phyloP scores from a whole-genome alignment of 1,284 basidiomycete genomes.

The Phylloporus sp. region DNA sequence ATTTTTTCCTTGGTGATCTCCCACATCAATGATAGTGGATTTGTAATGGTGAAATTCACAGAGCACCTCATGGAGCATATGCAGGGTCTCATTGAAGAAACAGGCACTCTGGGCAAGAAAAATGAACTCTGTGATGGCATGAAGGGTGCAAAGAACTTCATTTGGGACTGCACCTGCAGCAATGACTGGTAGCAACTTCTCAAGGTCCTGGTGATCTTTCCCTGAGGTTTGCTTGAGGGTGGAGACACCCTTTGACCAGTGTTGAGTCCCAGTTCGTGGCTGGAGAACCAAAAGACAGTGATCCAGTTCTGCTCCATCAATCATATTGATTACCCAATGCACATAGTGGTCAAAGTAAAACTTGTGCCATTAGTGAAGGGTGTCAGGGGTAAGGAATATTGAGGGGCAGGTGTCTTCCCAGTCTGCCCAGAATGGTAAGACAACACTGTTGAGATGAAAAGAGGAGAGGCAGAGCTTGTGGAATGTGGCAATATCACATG shows the following conservation, averaged over 20 bases:
- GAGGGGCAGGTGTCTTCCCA: slow-evolving; percentile 18
- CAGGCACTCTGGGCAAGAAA: slow-evolving; percentile 9
- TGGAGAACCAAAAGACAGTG: slow-evolving; percentile 3
- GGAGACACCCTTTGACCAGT: neutral
- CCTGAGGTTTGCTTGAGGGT: neutral
- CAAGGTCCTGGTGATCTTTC: neutral
- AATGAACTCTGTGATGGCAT: slow-evolving; percentile 20
- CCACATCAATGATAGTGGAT: slow-evolving; percentile 1
- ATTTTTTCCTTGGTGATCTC: slow-evolving; percentile 15
- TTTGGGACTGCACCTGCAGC: neutral
- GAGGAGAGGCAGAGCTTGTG: slow-evolving; percentile 3
- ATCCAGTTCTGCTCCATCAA: slow-evolving; percentile 11
- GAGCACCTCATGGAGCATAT: slow-evolving; percentile 4
- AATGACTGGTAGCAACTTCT: neutral
- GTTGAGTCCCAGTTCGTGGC: neutral
- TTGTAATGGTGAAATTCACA: slow-evolving; percentile 20
- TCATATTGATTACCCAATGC: neutral
- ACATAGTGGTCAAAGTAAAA: slow-evolving; percentile 12
- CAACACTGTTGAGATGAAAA: slow-evolving; percentile 9
- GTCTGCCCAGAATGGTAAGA: slow-evolving; percentile 12
- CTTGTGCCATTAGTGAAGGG: slow-evolving; percentile 19
- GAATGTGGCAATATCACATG: slow-evolving; percentile 6
- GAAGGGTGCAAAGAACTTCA: slow-evolving; percentile 5
- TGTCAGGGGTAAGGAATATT: slow-evolving; percentile 15
- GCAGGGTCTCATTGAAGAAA: slow-evolving; percentile 7